Evolutionary conservation across 257 asterid genomes (phyloP).

Genomic region (Scutellaria barbata): DNA sequence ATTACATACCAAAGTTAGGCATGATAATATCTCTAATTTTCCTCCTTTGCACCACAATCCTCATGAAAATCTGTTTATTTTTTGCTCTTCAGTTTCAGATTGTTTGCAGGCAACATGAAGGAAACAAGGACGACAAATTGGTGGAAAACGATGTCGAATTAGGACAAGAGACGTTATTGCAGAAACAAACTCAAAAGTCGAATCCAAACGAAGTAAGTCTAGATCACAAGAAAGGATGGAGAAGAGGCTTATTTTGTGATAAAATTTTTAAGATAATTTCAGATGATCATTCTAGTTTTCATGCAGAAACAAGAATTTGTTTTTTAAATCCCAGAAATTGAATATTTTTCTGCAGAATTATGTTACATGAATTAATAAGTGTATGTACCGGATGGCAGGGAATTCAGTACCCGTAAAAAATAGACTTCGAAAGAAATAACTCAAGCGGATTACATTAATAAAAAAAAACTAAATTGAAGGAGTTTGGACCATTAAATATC

Average conservation of each 20-base stretch:
- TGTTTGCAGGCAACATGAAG: conserved; percentile 14
- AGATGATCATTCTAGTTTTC: neutral
- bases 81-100: conserved; percentile 23
- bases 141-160: conserved; percentile 39
- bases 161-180: conserved; percentile 27
- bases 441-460: no score
- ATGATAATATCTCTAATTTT: conserved; percentile 30
- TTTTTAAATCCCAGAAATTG: conserved; percentile 10
- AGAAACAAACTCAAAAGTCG: conserved; percentile 25
- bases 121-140: neutral
- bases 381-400: no score
- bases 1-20: neutral
- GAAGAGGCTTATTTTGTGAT: conserved; percentile 34
- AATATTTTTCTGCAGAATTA: conserved; percentile 6
- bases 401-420: no score
- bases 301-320: conserved; percentile 6
- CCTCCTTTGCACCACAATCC: conserved; percentile 38
- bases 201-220: conserved; percentile 11
- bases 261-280: neutral
- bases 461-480: no score
- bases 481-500: no score
- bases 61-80: conserved; percentile 42
- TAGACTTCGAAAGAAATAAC: no score
- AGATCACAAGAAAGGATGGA: conserved; percentile 34
- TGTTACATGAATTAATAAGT: neutral